Evolutionary conservation across 257 asterid species (phyloP), one percentile per base, ranked within the genome.

Genomic region (Penstemon davidsonii): DNA sequence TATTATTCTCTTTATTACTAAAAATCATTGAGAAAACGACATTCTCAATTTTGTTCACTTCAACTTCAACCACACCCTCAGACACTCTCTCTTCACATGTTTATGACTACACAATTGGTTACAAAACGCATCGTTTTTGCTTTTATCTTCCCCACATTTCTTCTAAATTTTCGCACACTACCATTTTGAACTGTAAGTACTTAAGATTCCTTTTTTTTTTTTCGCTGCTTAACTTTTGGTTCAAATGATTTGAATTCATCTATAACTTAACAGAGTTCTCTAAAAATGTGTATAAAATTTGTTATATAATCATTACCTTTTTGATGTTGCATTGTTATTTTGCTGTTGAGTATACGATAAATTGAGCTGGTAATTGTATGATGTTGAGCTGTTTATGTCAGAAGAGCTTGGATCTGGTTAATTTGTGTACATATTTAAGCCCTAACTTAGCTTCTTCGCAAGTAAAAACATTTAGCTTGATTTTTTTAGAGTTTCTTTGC

Each of bases 111-210:
- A 61, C 25, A 72, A 38, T 38, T 77, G 41, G 61, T 64, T 50
- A 5, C 79, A 69, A 71, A 78, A 62, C 70, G 66, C 67, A 19
- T 43, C 71, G 37, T 73, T 78, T 69, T 47, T 13, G 69, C 76
- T 66, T 37, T 65, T 57, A 43, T 52, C 54, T 61, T 19, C 70
- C 66, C 40, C 67, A 58, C 82, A 50, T 60, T 71, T 42, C 64
- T n/a, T 44, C 62, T 41, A 51, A 64, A 54, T 51, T n/a, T 51
- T 46, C 38, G 9, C 60, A 53, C 64, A 46, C 62, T 51, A 25
- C 40, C 58, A 19, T 39, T 59, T 58, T 50, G 12, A 66, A 60
- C 67, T 67, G 80, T 82, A 62, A 82, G 65, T 47, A n/a, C 58
- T 54, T 41, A 39, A 11, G 19, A 13, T 44, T 55, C 44, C 47